Evolutionary conservation across 305 asterid genomes (phyloP), one percentile per base, ranked within the genome.

Genomic region (Solanum hybrid): DNA sequence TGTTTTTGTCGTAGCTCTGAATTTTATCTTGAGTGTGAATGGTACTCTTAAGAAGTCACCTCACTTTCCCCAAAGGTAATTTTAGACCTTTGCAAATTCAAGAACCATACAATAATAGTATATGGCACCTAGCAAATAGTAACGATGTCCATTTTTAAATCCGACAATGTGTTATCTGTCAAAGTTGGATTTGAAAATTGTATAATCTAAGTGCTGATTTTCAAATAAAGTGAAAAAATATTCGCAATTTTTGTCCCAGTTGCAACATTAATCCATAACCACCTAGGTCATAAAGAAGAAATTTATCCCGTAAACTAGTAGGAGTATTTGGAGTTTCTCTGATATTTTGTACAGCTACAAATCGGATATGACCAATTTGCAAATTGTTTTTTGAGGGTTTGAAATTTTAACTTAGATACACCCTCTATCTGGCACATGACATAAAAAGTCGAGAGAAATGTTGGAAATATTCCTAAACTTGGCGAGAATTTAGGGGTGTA

Each of bases 1-100:
- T 91, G 87, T 93, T 91, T 93, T 92, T 32, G 94, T 90, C 93
- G 92, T 89, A 86, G 87, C 79, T 51, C 87, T 72, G 91, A 88
- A 80, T 92, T 34, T 77, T 77, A 77, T 77, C 26, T 87, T 88
- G 86, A 45, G 88, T 85, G 90, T 78, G 91, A 88, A 89, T 35
- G 45, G 51, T 78, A 34, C 56, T 5, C 8, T 10, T 76, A 77
- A 77, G 15, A 77, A 77, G 42, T 77, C 82, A 77, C 82, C 42
- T 34, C 82, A 77, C 82, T 77, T 77, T 34, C 42, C 42, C 8
- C 14, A 17, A 77, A 34, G 27, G 40, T 76, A 15, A 78, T 35
- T 77, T 78, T 35, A 22, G 10, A 78, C 31, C 85, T 36, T 60
- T 77, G 8, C 7, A 26, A 35, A 37, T 78, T 36, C 10, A 78